Evolutionary conservation across 2,329 filamentous ascomycete genomes (phyloP), one percentile per base, ranked within the genome.

Genomic region (Colletotrichum spinosum): DNA sequence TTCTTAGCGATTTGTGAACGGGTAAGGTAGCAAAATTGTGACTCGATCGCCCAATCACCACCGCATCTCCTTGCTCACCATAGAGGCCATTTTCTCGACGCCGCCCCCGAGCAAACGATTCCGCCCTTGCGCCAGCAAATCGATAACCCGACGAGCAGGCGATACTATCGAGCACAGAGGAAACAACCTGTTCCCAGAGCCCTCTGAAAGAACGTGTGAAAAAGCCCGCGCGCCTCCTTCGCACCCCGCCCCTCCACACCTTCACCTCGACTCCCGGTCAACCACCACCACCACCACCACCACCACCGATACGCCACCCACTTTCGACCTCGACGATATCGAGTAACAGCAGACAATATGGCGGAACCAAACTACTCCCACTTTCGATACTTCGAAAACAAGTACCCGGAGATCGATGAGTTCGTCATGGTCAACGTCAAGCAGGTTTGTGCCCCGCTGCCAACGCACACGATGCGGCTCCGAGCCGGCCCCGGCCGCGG

Each of bases 341-440:
- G 67, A 76, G 75, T 55, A 78, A 82, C 84, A 52, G 41, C 49
- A 62, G 84, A 86, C 87, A 92, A 79, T 75, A 97, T 97, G 92
- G 97, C 94, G 83, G 89, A 97, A 85, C 96, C 92, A 79, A 97
- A 97, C 84, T 97, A 92, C 82, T 58, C 52, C 56, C 67, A 68
- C 50, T 68, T 65, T 64, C 93, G 94, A 76, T 97, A 97, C 83
- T 97, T 97, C 80, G 94, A 97, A 87, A 93, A 97, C 84, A 97
- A 97, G 83, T 97, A 92, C 77, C 94, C 94, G 65, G 96, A 98
- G 87, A 95, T 99, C 79, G 96, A 99, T 83, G 97, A 93, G 86
- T 98, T 97, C 83, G 97, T 99, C 78, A 99, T 99, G 96, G 96
- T 99, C 79, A 99, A 98, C 82, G 96, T 98, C 75, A 97, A 97